Evolutionary conservation across 140 eudicot genomes (phyloP).

Genomic region (Oenanthe javanica): DNA sequence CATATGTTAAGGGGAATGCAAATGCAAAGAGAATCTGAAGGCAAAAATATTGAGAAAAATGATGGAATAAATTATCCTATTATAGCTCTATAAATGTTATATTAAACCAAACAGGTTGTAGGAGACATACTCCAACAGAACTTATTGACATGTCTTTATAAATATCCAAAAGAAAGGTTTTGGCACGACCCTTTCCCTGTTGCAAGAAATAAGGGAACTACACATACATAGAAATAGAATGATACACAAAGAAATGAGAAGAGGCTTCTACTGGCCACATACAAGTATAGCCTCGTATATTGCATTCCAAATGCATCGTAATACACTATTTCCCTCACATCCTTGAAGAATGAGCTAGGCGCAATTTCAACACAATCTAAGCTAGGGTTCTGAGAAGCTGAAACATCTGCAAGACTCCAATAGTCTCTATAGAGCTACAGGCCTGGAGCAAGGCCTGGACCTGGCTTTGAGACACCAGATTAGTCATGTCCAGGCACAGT

Average conservation of each 20-base stretch:
- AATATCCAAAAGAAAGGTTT: no score
- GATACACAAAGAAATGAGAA: neutral
- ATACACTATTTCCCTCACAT: no score
- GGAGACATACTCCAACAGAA: neutral
- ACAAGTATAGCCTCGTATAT: neutral
- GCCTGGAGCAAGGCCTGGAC: neutral
- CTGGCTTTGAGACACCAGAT: neutral
- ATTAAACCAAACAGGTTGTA: neutral
- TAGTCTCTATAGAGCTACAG: neutral
- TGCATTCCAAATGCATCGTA: neutral
- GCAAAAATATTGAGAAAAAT: neutral
- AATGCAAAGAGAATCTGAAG: neutral
- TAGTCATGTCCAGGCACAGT: neutral
- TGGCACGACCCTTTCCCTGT: neutral
- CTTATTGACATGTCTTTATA: neutral
- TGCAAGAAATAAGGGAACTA: no score
- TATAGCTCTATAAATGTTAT: neutral
- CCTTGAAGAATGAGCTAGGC: neutral
- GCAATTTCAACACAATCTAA: neutral
- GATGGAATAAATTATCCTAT: neutral
- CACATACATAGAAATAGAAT: no score
- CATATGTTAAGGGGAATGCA: neutral
- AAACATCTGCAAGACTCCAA: neutral
- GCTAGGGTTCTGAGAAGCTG: neutral
- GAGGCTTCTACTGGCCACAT: neutral